Evolutionary conservation across 805 yeast genomes (phyloP), one percentile per base, ranked within the genome.

Genomic region (Wickerhamomyces strasburgensis): DNA sequence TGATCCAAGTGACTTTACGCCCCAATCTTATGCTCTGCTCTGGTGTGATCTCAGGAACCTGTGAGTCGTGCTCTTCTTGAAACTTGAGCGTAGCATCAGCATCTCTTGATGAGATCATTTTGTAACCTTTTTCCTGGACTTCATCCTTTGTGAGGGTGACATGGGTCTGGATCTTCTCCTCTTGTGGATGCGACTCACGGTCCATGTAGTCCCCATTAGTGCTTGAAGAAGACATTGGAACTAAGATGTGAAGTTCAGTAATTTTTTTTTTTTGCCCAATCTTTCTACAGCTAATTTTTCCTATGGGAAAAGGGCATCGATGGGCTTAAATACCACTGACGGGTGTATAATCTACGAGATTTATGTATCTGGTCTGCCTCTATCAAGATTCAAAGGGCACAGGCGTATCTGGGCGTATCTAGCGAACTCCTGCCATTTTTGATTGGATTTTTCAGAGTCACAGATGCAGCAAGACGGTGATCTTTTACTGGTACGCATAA

Each of bases 51-150:
- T 60, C 65, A 5, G 66, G 66, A 2, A 60, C 61, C 14, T 43
- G 38, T 2, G 47, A 29, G 32, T 62, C 70, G 37, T 55, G 47
- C 29, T 56, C 54, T 34, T 57, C 58, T 56, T 67, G 56, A 47
- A 68, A 67, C 13, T 34, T 44, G 13, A 66, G 44, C 3, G 71
- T 64, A 6, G 47, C 58, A 48, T 68, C 74, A 5, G 71, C 71
- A 49, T 68, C 64, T 41, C 56, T 50, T 3, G 62, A 54, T 19
- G 38, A 48, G n/a, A 53, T 43, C 10, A 58, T 44, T 40, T 48
- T 57, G 44, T 47, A 53, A 61, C 84, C 66, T 10, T 39, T 37
- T 7, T 27, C 36, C 33, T 40, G n/a, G 17, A 27, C 30, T 14
- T 34, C 39, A 21, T 36, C 34, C n/a, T 30, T 31, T 7, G 32